Evolutionary conservation across 2,329 filamentous ascomycete genomes (phyloP).

Genomic region (Claviceps sp.): DNA sequence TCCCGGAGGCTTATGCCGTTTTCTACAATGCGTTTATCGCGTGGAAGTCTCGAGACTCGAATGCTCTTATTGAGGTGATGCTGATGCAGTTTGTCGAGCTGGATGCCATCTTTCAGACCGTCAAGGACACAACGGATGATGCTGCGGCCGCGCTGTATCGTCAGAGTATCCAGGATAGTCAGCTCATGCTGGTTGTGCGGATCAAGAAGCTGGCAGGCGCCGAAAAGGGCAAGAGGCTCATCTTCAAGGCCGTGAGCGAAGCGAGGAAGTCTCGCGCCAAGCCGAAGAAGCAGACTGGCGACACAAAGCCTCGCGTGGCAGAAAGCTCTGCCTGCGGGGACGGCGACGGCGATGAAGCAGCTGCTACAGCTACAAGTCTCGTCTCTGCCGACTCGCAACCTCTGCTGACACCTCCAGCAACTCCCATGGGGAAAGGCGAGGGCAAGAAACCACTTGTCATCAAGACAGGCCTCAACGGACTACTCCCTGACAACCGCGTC

Average conservation of each 20-base stretch:
- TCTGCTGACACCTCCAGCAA: constrained; percentile 37
- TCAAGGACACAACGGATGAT: constrained; percentile 64
- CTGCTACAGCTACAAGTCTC: constrained; percentile 21
- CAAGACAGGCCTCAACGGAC: constrained; percentile 33
- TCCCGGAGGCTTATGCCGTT: constrained; percentile 57
- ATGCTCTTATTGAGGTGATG: constrained; percentile 70
- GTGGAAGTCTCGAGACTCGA: constrained; percentile 72
- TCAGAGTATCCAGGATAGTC: constrained; percentile 68
- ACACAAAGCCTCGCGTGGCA: constrained; percentile 56
- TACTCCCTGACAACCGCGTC: constrained; percentile 59
- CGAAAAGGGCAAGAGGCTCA: constrained; percentile 56
- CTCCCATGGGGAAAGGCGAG: constrained; percentile 25
- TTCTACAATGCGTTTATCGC: constrained; percentile 71
- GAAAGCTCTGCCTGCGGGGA: constrained; percentile 23
- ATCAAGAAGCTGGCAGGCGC: constrained; percentile 67
- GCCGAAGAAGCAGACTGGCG: constrained; percentile 52
- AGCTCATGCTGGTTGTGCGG: constrained; percentile 63
- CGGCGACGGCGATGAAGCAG: constrained; percentile 18
- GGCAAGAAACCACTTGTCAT: constrained; percentile 19
- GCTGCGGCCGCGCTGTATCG: constrained; percentile 64
- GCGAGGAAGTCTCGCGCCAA: constrained; percentile 47
- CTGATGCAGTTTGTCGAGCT: constrained; percentile 76
- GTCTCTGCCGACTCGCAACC: constrained; percentile 32
- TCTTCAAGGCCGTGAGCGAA: constrained; percentile 61
- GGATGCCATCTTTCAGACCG: constrained; percentile 70